Base-by-base conservation (phyloP, 306 rosid genomes). In the Vigna mungo region DNA sequence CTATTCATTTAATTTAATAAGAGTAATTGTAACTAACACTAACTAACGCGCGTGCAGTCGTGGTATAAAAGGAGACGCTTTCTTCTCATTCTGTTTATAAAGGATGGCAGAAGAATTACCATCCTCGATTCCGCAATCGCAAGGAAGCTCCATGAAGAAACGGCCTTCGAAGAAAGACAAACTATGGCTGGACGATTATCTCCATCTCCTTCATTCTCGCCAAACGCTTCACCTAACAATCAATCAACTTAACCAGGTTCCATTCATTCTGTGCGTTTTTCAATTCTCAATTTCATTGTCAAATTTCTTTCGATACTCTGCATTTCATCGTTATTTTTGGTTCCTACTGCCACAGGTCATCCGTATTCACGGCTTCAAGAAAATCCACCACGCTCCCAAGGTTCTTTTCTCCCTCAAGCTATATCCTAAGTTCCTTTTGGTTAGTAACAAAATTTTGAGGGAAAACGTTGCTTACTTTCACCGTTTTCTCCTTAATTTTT, bases 341-440 rank as follows among this genome's bases (percentile, higher is more conserved):
- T 5, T 0, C 6, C 14, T 23, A 34, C 37, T 34, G 37, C 0
- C 37, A 34, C 85, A 89, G 93, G 86, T 93, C 77, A 80, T 91
- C 74, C 30, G 56, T 21, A 86, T 91, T 86, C 96, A 91, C 82
- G 97, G 96, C 21, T 89, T 88, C 92, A 88, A 70, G 91, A 91
- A 84, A 80, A 68, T 88, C 10, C 80, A 82, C 74, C 83, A 61
- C 6, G 69, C 39, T 47, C 82, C 71, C 13, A 92, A 91, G 98
- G 97, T 93, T 36, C 54, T 11, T 41, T 9, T 51, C 67, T 9
- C 54, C 2, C 34, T 9, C 65, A 0, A 14, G 13, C 73, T 46
- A 30, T 25, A 52, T 60, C 69, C 77, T 68, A 32, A 53, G 11
- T 39, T 47, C 66, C 27, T 25, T 25, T 25, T 58, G 54, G 58